Evolutionary conservation across 1,139 yeast genomes (phyloP).

Genomic region (Arxiozyma telluris): DNA sequence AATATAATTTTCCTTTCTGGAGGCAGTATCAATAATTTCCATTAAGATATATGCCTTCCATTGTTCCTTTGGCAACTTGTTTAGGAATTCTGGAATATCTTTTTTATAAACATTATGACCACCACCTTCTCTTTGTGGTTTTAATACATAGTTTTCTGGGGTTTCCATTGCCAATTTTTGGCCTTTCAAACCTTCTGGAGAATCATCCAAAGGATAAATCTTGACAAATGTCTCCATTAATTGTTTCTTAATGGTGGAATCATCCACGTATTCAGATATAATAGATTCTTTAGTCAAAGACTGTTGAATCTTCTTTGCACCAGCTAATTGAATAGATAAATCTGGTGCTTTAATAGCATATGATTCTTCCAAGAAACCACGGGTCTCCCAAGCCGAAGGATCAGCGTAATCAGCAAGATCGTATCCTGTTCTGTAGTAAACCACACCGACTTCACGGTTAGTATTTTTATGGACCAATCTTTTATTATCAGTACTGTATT

Average conservation of each 20-base stretch:
- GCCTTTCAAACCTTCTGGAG: conserved; percentile 56
- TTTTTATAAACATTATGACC: conserved; percentile 87
- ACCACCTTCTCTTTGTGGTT: conserved; percentile 96
- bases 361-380: conserved; percentile 62
- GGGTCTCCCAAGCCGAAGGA: conserved; percentile 64
- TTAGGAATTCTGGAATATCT: conserved; percentile 68
- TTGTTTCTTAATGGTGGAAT: conserved; percentile 26
- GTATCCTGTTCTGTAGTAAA: conserved; percentile 85
- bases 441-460: conserved; percentile 71
- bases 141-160: conserved; percentile 70
- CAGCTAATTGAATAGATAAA: conserved; percentile 77
- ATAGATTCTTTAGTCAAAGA: conserved; percentile 51
- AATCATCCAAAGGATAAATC: conserved; percentile 74
- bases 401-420: conserved; percentile 64
- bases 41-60: conserved; percentile 91
- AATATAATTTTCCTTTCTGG: conserved; percentile 56
- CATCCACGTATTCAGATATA: conserved; percentile 40
- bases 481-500: conserved; percentile 34
- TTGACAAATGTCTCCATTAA: conserved; percentile 65
- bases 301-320: conserved; percentile 90
- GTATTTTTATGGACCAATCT: conserved; percentile 46
- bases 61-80: conserved; percentile 50
- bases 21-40: conserved; percentile 76
- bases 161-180: conserved; percentile 55
- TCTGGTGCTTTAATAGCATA: conserved; percentile 88